Percentiles rank a stretch among this genome's conserved stretches.
Conservation (phyloP, 2,329 filamentous ascomycete species). For the Cordyceps javanica region DNA sequence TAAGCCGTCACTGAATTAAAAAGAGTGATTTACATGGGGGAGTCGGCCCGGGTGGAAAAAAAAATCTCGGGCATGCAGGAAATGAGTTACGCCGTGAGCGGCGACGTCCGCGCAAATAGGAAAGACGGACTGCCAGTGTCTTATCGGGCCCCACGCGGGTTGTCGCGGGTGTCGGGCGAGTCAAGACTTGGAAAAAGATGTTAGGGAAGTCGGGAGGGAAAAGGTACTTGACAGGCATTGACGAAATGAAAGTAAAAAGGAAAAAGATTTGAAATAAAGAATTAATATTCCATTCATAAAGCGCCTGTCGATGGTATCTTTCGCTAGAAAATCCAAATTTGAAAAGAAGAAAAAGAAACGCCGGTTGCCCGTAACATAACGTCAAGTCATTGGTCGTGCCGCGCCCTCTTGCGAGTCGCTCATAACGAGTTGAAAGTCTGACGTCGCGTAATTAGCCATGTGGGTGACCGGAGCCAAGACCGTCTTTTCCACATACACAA, state of each 20-base stretch:
- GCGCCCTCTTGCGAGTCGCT: conserved; percentile 5
- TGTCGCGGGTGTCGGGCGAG: background rate
- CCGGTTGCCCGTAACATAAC: conserved; percentile 4
- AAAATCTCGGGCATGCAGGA: background rate
- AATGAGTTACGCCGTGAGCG: background rate
- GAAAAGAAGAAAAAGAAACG: background rate
- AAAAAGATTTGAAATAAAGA: background rate
- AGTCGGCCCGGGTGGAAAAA: conserved; percentile 3
- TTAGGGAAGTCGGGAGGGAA: too few relatives aligned
- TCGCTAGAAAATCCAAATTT: conserved; percentile 7
- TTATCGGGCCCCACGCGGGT: too few relatives aligned
- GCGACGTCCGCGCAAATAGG: too few relatives aligned
- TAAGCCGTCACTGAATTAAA: background rate
- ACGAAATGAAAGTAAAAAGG: background rate
- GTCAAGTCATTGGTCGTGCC: conserved; percentile 8
- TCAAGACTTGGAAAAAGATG: too few relatives aligned
- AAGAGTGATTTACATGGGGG: background rate
- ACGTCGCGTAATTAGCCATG: background rate
- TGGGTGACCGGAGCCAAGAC: background rate
- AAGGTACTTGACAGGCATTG: background rate
- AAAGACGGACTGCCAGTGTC: too few relatives aligned
- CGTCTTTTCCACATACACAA: conserved; percentile 4
- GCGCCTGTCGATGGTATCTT: conserved; percentile 12
- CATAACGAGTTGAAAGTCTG: background rate
- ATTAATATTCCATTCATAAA: background rate